These are phyloP conservation scores for Naganishia sp. DNA, from an alignment of 1,284 basidiomycete species.

Conservation along the genomic window DNA sequence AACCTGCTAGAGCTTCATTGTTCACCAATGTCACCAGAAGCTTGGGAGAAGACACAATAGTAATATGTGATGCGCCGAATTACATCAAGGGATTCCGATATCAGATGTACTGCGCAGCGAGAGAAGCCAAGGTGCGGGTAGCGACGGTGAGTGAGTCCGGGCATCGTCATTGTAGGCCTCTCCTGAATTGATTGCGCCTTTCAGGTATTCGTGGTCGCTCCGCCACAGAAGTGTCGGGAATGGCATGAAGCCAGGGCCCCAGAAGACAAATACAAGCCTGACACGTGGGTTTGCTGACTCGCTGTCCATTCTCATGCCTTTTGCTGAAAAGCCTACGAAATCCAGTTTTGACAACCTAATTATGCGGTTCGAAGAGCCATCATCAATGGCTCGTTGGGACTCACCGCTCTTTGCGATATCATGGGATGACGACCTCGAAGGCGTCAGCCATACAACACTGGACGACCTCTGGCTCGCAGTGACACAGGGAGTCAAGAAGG, in stretches of 20 bases:
- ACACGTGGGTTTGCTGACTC: slow-evolving; percentile 64
- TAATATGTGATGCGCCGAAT: slow-evolving; percentile 87
- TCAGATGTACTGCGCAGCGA: slow-evolving; percentile 93
- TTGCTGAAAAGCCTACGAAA: neutral
- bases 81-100: slow-evolving; percentile 98
- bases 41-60: slow-evolving; percentile 70
- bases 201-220: slow-evolving; percentile 60
- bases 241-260: slow-evolving; percentile 68
- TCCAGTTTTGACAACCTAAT: slow-evolving; percentile 75
- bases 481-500: slow-evolving; percentile 75
- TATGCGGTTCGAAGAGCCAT: slow-evolving; percentile 90
- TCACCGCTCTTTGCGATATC: slow-evolving; percentile 84
- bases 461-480: slow-evolving; percentile 79
- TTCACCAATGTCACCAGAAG: slow-evolving; percentile 80
- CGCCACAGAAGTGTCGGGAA: slow-evolving; percentile 74
- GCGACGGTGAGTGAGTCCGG: slow-evolving; percentile 67
- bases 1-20: slow-evolving; percentile 81
- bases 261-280: slow-evolving; percentile 62
- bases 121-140: slow-evolving; percentile 80
- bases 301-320: slow-evolving; percentile 19
- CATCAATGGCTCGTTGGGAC: slow-evolving; percentile 96
- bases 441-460: slow-evolving; percentile 71
- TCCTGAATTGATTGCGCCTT: neutral
- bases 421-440: slow-evolving; percentile 72
- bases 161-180: neutral